Evolutionary conservation across 1,284 basidiomycete genomes (phyloP).

Genomic region (Puccinia sorghi): DNA sequence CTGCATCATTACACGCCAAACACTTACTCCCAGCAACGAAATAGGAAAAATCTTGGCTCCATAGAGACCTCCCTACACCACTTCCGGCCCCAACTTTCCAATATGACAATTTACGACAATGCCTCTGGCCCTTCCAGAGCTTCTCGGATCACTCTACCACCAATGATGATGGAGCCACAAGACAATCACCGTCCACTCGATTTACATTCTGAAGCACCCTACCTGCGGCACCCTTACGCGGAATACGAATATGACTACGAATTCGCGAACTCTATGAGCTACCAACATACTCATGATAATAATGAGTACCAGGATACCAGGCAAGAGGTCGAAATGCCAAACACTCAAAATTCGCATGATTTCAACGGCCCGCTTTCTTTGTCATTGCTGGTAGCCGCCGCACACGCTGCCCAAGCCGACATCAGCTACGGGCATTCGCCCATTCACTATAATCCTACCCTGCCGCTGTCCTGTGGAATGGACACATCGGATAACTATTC

Average conservation of each 20-base stretch:
- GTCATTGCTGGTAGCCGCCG: conserved; percentile 31
- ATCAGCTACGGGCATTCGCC: conserved; percentile 1
- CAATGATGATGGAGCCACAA: conserved; percentile 35
- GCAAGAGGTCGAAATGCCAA: conserved; percentile 7
- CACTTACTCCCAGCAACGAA: not conserved
- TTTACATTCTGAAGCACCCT: conserved; percentile 23
- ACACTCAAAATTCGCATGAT: conserved; percentile 14
- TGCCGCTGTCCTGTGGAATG: conserved; percentile 1
- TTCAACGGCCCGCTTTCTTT: not conserved
- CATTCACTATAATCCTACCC: not conserved
- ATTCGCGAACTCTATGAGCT: not conserved
- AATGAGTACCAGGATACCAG: conserved; percentile 2
- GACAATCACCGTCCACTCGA: conserved; percentile 8
- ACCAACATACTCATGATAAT: not conserved
- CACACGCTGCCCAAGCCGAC: conserved; percentile 24
- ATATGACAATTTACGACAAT: conserved; percentile 24
- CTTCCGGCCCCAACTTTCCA: no score
- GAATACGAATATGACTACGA: conserved; percentile 22
- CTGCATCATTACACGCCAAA: not conserved
- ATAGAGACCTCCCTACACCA: conserved; percentile 6
- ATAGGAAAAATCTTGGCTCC: not conserved
- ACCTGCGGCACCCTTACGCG: conserved; percentile 18
- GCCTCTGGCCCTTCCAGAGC: conserved; percentile 18
- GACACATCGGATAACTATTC: conserved; percentile 4
- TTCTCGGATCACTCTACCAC: conserved; percentile 29